phyloP scores from a whole-genome alignment of 495 filamentous ascomycete genomes.

The Trichoderma reesei region DNA sequence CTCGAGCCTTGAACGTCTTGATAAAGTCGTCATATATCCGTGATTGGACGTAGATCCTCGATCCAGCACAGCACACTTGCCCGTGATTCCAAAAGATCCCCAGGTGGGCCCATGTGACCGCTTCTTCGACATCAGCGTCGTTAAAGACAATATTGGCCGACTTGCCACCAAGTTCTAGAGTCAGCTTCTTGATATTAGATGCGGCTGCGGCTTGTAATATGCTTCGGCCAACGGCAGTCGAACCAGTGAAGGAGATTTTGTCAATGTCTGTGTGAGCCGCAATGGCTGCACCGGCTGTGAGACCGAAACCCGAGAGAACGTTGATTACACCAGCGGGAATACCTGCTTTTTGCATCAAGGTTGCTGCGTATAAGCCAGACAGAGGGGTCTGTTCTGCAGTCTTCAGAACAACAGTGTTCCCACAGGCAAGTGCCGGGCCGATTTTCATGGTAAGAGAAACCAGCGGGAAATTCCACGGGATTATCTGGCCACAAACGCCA shows the following conservation, averaged over 20 bases:
- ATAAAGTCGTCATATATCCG: conserved; percentile 49
- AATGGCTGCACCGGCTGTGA: conserved; percentile 81
- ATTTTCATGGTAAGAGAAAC: conserved; percentile 28
- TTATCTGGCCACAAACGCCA: conserved; percentile 32
- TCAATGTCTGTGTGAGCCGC: conserved; percentile 91
- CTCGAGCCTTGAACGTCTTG: conserved; percentile 40
- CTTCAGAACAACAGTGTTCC: conserved; percentile 48
- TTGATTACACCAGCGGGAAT: conserved; percentile 81
- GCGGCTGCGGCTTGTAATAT: conserved; percentile 67
- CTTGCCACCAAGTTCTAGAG: conserved; percentile 73
- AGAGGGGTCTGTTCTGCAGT: conserved; percentile 73
- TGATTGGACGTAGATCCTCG: conserved; percentile 45
- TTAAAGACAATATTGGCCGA: conserved; percentile 63
- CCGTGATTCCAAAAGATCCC: conserved; percentile 43
- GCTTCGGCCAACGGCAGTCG: conserved; percentile 56
- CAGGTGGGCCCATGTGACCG: conserved; percentile 59
- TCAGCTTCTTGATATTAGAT: conserved; percentile 69
- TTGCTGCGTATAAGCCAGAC: conserved; percentile 57
- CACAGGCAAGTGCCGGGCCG: conserved; percentile 36
- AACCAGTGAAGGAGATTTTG: conserved; percentile 77
- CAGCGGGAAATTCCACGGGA: conserved; percentile 38
- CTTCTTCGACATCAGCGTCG: conserved; percentile 56
- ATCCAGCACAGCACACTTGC: conserved; percentile 44
- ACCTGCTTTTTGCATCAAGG: conserved; percentile 65
- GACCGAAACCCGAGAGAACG: conserved; percentile 79